Evolutionary conservation across 208 protist species (phyloP), one percentile per base, ranked within the genome.

Genomic region (Acanthamoeba lenticulata): DNA sequence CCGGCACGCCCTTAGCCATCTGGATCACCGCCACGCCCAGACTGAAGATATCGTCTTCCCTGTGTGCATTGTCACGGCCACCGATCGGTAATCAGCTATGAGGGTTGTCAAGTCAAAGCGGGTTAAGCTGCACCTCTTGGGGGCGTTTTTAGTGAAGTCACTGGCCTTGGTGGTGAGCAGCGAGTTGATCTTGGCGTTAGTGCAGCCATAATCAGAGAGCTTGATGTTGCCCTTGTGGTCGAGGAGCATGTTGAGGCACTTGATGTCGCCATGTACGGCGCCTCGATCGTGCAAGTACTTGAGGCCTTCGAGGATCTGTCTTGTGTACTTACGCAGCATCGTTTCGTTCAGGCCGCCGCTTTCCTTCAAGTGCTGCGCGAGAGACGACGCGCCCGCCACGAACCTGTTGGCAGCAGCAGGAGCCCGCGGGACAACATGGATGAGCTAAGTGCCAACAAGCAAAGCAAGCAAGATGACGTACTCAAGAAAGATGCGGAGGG

Each of bases 211-310:
- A 36, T 91, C 85, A 29, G 85, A 91, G 38, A 91, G 85, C 85
- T 91, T 91, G 57, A 91, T 88, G 85, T 91, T 91, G 85, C 85
- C 85, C 36, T 91, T 91, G 52, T 91, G 85, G 11, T 91, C 85
- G 5, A 91, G 42, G 27, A 91, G 42, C 85, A 91, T 91, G 52
- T 91, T 91, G 85, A 47, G 57, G 55, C 85, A 91, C 42, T 91
- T 91, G 52, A 91, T 91, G 57, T 91, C 85, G 9, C 85, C 85
- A 29, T 91, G 85, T 27, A 72, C 85, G 5, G 55, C 36, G 27
- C 38, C 57, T 27, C 57, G 85, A 36, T 72, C 57, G 27, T 91
- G 85, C 1, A 91, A 36, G 24, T 91, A 91, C 47, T 91, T 91
- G 34, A 91, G 85, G 27, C 85, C 85, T 45, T 91, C 85, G 38